Evolutionary conservation across 306 rosid genomes (phyloP).

Genomic region (Quillaja saponaria): DNA sequence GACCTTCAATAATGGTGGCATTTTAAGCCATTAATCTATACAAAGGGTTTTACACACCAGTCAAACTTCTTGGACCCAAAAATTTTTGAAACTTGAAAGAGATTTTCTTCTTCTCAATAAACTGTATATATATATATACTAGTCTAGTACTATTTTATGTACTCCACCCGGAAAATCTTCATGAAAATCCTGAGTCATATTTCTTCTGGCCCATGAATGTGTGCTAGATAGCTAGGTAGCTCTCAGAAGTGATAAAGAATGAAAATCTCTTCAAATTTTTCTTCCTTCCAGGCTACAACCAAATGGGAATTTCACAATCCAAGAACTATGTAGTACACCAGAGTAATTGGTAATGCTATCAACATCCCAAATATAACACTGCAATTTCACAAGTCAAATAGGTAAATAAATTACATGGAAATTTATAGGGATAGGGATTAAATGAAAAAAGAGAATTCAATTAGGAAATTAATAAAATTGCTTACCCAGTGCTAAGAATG

Average conservation of each 20-base stretch:
- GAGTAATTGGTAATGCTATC: constrained; percentile 63
- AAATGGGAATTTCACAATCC: constrained; percentile 41
- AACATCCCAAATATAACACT: constrained; percentile 70
- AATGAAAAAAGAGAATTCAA: background rate
- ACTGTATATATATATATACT: no score
- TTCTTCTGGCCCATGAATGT: background rate
- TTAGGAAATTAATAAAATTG: background rate
- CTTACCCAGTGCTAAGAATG: constrained; percentile 91
- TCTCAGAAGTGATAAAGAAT: constrained; percentile 35
- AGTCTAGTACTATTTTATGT: background rate
- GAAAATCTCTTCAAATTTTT: constrained; percentile 15
- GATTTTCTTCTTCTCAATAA: no score
- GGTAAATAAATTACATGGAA: background rate
- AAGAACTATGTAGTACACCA: constrained; percentile 55
- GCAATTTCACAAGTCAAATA: constrained; percentile 15
- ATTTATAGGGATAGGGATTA: background rate
- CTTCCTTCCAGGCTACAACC: constrained; percentile 6
- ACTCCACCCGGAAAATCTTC: constrained; percentile 13
- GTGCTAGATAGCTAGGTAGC: constrained; percentile 4
- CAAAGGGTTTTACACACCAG: background rate
- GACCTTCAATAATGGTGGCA: background rate
- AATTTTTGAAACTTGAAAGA: background rate
- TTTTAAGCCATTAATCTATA: background rate
- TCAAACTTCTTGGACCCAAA: constrained; percentile 10
- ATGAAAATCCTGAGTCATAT: background rate